A percentile compares a stretch with the other conserved stretches of the same genome.
phyloP scores from a whole-genome alignment of 2,329 filamentous ascomycete species.

The Aspergillus caelatus region DNA sequence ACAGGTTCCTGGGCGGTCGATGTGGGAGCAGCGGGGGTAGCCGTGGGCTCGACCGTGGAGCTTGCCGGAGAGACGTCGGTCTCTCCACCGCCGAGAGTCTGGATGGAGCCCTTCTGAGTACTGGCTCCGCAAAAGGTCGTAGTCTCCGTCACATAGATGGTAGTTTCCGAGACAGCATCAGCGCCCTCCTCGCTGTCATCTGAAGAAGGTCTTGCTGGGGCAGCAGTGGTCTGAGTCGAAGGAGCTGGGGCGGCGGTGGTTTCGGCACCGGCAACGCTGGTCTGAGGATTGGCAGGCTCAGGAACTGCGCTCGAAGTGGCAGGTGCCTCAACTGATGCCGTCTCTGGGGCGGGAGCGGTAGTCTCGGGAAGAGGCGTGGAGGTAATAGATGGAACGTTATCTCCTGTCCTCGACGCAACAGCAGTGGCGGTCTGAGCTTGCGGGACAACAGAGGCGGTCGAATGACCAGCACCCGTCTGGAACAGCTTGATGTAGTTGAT shows the following conservation, averaged over 20 bases:
- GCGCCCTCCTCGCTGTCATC: constrained; percentile 1
- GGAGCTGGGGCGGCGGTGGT: not conserved
- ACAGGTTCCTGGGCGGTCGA: not conserved
- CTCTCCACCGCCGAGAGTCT: not conserved
- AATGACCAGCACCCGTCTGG: constrained; percentile 27
- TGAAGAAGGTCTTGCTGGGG: not conserved
- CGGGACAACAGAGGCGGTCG: not conserved
- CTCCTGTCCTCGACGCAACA: not conserved
- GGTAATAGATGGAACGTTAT: not conserved
- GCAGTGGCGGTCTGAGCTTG: constrained; percentile 1
- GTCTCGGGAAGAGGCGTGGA: not conserved
- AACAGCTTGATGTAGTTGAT: constrained; percentile 75
- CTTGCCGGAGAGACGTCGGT: constrained; percentile 1
- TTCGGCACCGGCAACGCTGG: not conserved
- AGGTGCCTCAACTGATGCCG: not conserved
- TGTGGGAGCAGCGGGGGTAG: not conserved
- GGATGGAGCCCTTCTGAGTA: not conserved
- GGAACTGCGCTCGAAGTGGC: not conserved
- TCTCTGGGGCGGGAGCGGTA: not conserved
- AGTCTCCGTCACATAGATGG: constrained; percentile 15
- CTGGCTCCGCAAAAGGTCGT: constrained; percentile 23
- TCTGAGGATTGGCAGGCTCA: not conserved
- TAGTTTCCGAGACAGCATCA: constrained; percentile 10
- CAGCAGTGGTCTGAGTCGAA: constrained; percentile 1
- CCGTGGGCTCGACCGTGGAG: not conserved